These are phyloP conservation scores for Coemansia sp. DNA, from an alignment of 192 early-diverging fungal genomes.

Conservation along the genomic window DNA sequence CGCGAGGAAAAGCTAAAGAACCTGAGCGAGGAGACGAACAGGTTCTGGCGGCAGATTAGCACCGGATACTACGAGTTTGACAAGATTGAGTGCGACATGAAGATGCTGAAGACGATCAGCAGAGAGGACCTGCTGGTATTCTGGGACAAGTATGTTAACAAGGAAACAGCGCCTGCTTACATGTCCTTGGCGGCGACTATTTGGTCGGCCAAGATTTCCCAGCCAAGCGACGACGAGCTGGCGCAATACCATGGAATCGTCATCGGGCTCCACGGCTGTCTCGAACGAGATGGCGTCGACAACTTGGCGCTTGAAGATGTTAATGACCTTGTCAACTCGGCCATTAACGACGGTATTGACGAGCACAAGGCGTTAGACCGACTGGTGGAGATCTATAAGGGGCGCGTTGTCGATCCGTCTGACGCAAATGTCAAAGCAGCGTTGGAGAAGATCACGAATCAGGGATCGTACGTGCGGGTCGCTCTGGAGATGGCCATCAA, in stretches of 20 bases:
- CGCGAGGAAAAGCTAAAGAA: slow-evolving; percentile 77
- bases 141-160: slow-evolving; percentile 41
- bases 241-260: slow-evolving; percentile 15
- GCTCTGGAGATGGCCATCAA: slow-evolving; percentile 40
- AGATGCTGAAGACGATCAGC: slow-evolving; percentile 15
- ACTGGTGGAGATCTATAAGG: slow-evolving; percentile 14
- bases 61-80: slow-evolving; percentile 82
- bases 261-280: slow-evolving; percentile 37
- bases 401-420: not conserved
- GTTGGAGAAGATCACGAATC: slow-evolving; percentile 31
- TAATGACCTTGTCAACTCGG: slow-evolving; percentile 8
- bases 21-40: slow-evolving; percentile 64
- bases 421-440: slow-evolving; percentile 10
- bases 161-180: slow-evolving; percentile 15
- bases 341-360: not conserved
- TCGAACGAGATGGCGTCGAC: slow-evolving; percentile 33
- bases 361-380: slow-evolving; percentile 13
- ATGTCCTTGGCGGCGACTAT: slow-evolving; percentile 24
- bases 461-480: slow-evolving; percentile 43
- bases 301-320: slow-evolving; percentile 19
- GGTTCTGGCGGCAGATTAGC: slow-evolving; percentile 68
- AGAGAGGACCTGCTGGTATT: slow-evolving; percentile 38
- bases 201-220: slow-evolving; percentile 41
- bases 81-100: slow-evolving; percentile 40
- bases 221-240: slow-evolving; percentile 28